Conservation (phyloP, 768 basidiomycete species). For the Rossbeevera mucosa region DNA sequence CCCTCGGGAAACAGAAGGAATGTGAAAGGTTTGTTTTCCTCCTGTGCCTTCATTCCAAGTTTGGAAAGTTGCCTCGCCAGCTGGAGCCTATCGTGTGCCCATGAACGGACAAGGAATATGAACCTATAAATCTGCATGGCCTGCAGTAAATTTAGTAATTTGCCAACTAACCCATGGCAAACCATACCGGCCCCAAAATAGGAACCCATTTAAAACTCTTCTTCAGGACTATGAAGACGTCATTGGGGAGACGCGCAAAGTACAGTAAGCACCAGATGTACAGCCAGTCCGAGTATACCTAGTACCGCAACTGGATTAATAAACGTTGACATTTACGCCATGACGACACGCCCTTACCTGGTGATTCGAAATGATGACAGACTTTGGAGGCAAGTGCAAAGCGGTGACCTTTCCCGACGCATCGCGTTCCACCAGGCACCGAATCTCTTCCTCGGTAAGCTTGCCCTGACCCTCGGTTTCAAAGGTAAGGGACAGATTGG, state of each 20-base stretch:
- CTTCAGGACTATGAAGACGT: slow-evolving; percentile 90
- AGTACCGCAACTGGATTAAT: slow-evolving; percentile 4
- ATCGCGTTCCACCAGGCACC: slow-evolving; percentile 53
- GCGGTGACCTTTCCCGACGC: slow-evolving; percentile 50
- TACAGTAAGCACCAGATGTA: slow-evolving; percentile 84
- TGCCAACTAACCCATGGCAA: not conserved
- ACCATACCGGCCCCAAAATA: slow-evolving; percentile 78
- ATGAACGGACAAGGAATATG: slow-evolving; percentile 88
- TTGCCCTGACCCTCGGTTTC: slow-evolving; percentile 64
- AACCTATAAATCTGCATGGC: slow-evolving; percentile 94
- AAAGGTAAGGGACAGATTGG: slow-evolving; percentile 65
- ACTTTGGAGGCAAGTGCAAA: slow-evolving; percentile 71
- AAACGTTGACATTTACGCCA: not conserved
- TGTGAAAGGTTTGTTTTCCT: slow-evolving; percentile 65
- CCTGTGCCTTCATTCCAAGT: slow-evolving; percentile 65
- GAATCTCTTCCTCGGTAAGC: slow-evolving; percentile 57
- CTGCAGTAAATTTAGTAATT: slow-evolving; percentile 34
- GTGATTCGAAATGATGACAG: slow-evolving; percentile 88
- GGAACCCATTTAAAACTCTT: slow-evolving; percentile 85
- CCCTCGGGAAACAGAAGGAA: slow-evolving; percentile 95
- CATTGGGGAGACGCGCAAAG: slow-evolving; percentile 60
- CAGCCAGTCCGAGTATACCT: slow-evolving; percentile 84
- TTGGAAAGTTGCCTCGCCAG: slow-evolving; percentile 62
- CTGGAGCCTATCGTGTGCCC: slow-evolving; percentile 76
- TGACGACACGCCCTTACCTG: slow-evolving; percentile 54